Evolutionary conservation across 2,329 filamentous ascomycete species (phyloP).

Genomic region (Fusarium albidum): DNA sequence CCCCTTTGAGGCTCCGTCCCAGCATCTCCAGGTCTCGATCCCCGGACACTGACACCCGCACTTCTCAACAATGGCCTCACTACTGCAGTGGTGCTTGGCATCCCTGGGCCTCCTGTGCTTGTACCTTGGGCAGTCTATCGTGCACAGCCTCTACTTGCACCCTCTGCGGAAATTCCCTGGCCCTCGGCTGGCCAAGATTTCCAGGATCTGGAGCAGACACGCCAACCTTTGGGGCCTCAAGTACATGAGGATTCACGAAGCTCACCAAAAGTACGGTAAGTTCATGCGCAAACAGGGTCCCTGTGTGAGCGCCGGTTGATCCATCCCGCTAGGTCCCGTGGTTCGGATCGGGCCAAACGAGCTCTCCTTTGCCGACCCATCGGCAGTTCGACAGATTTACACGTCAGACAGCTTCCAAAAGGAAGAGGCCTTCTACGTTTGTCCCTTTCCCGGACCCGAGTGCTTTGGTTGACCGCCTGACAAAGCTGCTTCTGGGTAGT

Average conservation of each 20-base stretch:
- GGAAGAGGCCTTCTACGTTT: conserved; percentile 3
- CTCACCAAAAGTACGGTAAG: conserved; percentile 6
- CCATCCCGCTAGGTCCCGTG: no score
- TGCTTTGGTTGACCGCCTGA: no score
- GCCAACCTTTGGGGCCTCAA: conserved; percentile 1
- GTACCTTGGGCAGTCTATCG: no score
- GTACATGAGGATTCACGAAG: conserved; percentile 4
- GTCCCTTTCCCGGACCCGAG: neutral
- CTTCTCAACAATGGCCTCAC: no score
- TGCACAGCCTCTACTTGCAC: neutral
- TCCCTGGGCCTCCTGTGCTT: no score
- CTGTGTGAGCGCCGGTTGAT: no score
- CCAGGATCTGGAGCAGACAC: conserved; percentile 4
- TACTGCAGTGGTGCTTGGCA: no score
- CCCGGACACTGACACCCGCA: no score
- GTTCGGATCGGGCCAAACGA: conserved; percentile 7
- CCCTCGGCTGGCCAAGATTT: conserved; percentile 1
- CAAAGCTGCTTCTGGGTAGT: neutral
- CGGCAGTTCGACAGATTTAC: neutral
- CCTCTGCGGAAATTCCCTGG: conserved; percentile 1
- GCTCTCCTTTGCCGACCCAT: conserved; percentile 3
- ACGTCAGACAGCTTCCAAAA: neutral
- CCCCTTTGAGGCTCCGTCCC: no score
- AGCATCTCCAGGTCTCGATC: no score
- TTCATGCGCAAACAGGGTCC: no score